Conservation (phyloP, 495 filamentous ascomycete genomes). For the Amphirosellinia nigrospora region DNA sequence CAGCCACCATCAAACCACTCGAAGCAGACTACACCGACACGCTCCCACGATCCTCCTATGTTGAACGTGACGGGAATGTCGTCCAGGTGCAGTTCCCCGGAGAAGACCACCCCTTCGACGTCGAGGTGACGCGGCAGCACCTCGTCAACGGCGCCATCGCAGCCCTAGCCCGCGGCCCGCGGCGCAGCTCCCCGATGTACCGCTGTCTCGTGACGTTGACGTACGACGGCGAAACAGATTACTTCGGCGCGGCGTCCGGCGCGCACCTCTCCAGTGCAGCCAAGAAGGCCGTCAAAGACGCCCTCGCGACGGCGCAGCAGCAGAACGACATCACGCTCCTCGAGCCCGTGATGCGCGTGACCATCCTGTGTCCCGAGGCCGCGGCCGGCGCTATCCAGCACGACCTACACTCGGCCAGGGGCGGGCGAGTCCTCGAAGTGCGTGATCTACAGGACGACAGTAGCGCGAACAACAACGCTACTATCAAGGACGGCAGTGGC, state of each 20-base stretch:
- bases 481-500: neutral
- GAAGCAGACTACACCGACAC: conserved; percentile 47
- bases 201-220: conserved; percentile 69
- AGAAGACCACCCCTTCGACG: conserved; percentile 57
- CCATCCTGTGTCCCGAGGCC: conserved; percentile 81
- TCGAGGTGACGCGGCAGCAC: conserved; percentile 64
- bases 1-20: conserved; percentile 68
- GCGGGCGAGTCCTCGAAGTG: conserved; percentile 84
- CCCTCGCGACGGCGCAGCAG: conserved; percentile 62
- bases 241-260: conserved; percentile 69
- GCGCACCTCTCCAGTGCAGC: conserved; percentile 82
- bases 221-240: conserved; percentile 67
- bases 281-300: conserved; percentile 69
- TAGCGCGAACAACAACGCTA: conserved; percentile 4
- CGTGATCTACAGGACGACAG: conserved; percentile 59
- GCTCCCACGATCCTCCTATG: conserved; percentile 32
- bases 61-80: conserved; percentile 63
- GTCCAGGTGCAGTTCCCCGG: conserved; percentile 60
- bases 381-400: conserved; percentile 86
- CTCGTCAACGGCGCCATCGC: conserved; percentile 81
- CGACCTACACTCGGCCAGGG: conserved; percentile 81
- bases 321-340: conserved; percentile 67
- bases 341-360: conserved; percentile 90
- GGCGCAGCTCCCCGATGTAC: conserved; percentile 76
- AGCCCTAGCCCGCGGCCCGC: conserved; percentile 83